Evolutionary conservation across 805 yeast genomes (phyloP).

Genomic region (Zygosaccharomyces lentus): DNA sequence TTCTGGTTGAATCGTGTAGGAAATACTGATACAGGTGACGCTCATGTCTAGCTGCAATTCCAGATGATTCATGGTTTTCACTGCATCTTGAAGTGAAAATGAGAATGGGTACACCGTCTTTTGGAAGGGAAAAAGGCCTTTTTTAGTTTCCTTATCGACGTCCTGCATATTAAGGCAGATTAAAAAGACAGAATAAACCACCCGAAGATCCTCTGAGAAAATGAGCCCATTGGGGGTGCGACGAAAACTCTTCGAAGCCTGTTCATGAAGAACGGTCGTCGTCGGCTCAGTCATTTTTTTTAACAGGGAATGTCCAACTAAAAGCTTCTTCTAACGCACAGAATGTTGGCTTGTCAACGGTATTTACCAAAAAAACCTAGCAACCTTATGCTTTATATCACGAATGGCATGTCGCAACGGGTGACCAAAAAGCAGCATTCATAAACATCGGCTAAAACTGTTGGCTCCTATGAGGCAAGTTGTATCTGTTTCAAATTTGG

Average conservation of each 20-base stretch:
- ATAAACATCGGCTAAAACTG: not conserved
- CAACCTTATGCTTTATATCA: slow-evolving; percentile 2
- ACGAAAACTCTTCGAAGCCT: slow-evolving; percentile 42
- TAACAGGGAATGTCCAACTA: not conserved
- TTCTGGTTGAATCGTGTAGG: slow-evolving; percentile 49
- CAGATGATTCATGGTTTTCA: slow-evolving; percentile 48
- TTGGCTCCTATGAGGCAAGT: not conserved
- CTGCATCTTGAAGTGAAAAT: slow-evolving; percentile 51
- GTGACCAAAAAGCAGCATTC: not conserved
- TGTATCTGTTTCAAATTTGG: slow-evolving; percentile 6
- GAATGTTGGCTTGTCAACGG: not conserved
- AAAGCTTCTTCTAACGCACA: not conserved
- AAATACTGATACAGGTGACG: slow-evolving; percentile 49
- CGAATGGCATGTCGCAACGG: not conserved
- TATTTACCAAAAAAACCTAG: not conserved
- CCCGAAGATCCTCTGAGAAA: slow-evolving; percentile 53
- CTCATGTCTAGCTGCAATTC: slow-evolving; percentile 45
- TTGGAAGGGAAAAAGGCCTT: slow-evolving; percentile 31
- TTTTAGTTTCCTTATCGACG: slow-evolving; percentile 24
- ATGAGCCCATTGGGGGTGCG: slow-evolving; percentile 52
- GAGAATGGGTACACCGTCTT: slow-evolving; percentile 43
- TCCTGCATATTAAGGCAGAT: slow-evolving; percentile 41
- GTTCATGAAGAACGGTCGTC: slow-evolving; percentile 36
- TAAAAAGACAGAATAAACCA: slow-evolving; percentile 52
- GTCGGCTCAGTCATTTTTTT: not conserved